These are phyloP conservation scores for Dothideomycetes sp. DNA, from an alignment of 2,329 filamentous ascomycete genomes.

Conservation along the genomic window DNA sequence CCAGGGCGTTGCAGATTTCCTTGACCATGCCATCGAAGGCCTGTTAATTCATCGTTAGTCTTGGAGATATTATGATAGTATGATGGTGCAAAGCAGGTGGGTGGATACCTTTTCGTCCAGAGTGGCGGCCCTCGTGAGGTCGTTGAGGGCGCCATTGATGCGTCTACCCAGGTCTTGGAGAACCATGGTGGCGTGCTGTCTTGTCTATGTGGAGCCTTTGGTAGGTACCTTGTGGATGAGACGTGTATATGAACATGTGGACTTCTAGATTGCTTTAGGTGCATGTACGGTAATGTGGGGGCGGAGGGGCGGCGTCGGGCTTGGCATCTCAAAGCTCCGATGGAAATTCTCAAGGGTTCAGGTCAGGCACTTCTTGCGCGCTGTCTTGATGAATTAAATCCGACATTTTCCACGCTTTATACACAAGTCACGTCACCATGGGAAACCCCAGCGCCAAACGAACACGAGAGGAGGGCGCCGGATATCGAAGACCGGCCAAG, in stretches of 20 bases:
- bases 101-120: slow-evolving; percentile 81
- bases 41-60: slow-evolving; percentile 32
- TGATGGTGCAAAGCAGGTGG: slow-evolving; percentile 2
- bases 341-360: no score
- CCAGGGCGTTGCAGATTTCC: slow-evolving; percentile 88
- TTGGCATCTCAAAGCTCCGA: no score
- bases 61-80: background rate
- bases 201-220: background rate
- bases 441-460: slow-evolving; percentile 23
- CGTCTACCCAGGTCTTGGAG: slow-evolving; percentile 97
- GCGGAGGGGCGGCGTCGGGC: no score
- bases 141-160: slow-evolving; percentile 92
- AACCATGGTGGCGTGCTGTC: slow-evolving; percentile 56
- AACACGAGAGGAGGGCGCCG: slow-evolving; percentile 13
- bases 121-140: slow-evolving; percentile 83
- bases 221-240: background rate
- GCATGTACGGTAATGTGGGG: no score
- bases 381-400: no score
- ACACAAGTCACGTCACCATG: no score
- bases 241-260: no score
- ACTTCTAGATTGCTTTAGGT: no score
- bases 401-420: no score
- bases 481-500: slow-evolving; percentile 35
- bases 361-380: no score
- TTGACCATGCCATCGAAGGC: slow-evolving; percentile 98